Evolutionary conservation across 2,329 filamentous ascomycete genomes (phyloP).

Genomic region (Trichoderma pleuroti): DNA sequence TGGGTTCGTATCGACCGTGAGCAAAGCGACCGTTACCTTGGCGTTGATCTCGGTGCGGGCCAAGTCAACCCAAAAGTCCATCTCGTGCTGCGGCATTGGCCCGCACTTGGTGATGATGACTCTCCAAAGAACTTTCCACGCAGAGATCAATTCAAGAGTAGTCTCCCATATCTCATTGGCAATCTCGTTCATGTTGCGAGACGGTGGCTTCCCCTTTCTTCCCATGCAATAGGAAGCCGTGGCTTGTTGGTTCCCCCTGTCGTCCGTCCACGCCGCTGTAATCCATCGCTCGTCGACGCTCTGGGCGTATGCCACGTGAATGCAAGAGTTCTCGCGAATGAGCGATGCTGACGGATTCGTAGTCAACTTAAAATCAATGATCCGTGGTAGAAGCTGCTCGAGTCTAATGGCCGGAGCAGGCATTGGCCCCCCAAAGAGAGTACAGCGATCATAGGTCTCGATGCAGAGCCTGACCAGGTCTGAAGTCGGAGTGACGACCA

Average conservation of each 20-base stretch:
- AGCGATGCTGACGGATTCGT: slow-evolving; percentile 67
- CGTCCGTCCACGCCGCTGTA: slow-evolving; percentile 77
- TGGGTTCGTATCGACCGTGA: slow-evolving; percentile 63
- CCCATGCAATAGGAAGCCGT: slow-evolving; percentile 70
- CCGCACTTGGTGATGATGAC: slow-evolving; percentile 71
- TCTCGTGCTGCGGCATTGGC: slow-evolving; percentile 63
- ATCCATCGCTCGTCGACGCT: slow-evolving; percentile 77
- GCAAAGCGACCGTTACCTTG: slow-evolving; percentile 53
- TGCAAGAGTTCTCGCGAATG: slow-evolving; percentile 72
- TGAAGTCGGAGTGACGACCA: slow-evolving; percentile 59
- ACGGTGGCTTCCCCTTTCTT: slow-evolving; percentile 51
- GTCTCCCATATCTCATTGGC: slow-evolving; percentile 74
- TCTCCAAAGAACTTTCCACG: slow-evolving; percentile 71
- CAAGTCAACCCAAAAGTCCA: slow-evolving; percentile 55
- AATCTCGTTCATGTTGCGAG: slow-evolving; percentile 58
- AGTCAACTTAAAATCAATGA: slow-evolving; percentile 71
- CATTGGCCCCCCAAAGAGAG: slow-evolving; percentile 51
- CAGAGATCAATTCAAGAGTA: slow-evolving; percentile 68
- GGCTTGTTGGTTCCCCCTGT: slow-evolving; percentile 67
- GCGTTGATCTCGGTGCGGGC: slow-evolving; percentile 51
- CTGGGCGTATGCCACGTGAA: slow-evolving; percentile 75
- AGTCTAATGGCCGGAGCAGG: slow-evolving; percentile 70
- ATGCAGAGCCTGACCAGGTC: slow-evolving; percentile 63
- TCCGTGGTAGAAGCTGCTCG: slow-evolving; percentile 65
- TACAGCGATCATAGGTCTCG: slow-evolving; percentile 75